These are phyloP conservation scores for Sclerotiophoma versabilis DNA, from an alignment of 2,329 filamentous ascomycete species.

Conservation along the genomic window DNA sequence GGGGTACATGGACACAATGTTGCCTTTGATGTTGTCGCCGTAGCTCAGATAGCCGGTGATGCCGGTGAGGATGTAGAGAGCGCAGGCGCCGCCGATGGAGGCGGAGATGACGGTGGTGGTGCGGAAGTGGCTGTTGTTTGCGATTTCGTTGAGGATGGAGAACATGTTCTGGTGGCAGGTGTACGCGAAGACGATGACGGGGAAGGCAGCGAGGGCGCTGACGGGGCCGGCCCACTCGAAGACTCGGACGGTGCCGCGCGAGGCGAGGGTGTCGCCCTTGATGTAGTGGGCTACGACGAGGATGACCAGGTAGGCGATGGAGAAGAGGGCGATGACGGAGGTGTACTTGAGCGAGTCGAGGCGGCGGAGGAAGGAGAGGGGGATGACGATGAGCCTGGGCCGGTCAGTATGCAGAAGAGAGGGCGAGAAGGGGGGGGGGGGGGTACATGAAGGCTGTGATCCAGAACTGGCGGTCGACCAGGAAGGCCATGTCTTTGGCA, in stretches of 20 bases:
- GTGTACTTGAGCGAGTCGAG: constrained; percentile 98
- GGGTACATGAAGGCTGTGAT: constrained; percentile 91
- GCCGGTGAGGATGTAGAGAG: constrained; percentile 87
- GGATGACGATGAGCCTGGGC: constrained; percentile 83
- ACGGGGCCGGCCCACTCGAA: constrained; percentile 82
- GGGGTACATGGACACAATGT: constrained; percentile 79
- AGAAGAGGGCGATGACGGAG: constrained; percentile 86
- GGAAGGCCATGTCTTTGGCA: constrained; percentile 70
- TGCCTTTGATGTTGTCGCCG: constrained; percentile 85
- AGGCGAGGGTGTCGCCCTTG: constrained; percentile 74
- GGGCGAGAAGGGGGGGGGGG: background rate
- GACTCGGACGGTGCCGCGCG: constrained; percentile 76
- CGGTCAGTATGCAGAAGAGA: constrained; percentile 20
- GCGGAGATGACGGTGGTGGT: constrained; percentile 79
- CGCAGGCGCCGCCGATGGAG: constrained; percentile 88
- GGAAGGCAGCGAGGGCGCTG: constrained; percentile 81
- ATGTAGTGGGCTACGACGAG: constrained; percentile 92
- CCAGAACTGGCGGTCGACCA: constrained; percentile 95
- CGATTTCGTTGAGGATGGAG: constrained; percentile 94
- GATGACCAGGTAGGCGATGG: constrained; percentile 92
- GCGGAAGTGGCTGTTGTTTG: constrained; percentile 79
- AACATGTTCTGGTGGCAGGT: constrained; percentile 99
- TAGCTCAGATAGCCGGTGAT: constrained; percentile 97
- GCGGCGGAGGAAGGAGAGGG: constrained; percentile 86
- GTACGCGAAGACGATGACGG: constrained; percentile 98